Evolutionary conservation across 768 basidiomycete genomes (phyloP).

Genomic region (Trametes gibbosa): DNA sequence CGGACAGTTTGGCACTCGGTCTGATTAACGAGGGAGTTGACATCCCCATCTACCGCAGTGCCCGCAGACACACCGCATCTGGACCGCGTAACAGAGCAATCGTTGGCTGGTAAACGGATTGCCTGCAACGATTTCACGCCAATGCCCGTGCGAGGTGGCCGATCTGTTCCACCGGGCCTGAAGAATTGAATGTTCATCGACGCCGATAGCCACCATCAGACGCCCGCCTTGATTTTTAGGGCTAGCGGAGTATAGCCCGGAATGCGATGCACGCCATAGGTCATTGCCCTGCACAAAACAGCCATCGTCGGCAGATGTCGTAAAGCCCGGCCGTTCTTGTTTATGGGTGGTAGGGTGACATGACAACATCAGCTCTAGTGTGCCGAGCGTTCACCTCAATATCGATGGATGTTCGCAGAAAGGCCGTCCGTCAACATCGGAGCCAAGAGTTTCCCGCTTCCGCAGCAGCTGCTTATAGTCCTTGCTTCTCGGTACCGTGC

Average conservation of each 20-base stretch:
- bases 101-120: neutral
- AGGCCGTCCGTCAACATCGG: neutral
- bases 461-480: neutral
- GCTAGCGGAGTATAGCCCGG: neutral
- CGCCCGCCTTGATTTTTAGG: neutral
- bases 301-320: too few relatives aligned
- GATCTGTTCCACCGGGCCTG: neutral
- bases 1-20: constrained; percentile 13
- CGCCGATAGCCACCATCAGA: neutral
- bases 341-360: too few relatives aligned
- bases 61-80: neutral
- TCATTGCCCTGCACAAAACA: neutral
- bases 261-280: neutral
- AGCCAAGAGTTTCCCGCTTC: neutral
- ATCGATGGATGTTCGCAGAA: too few relatives aligned
- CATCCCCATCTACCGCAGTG: neutral
- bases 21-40: neutral
- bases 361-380: too few relatives aligned
- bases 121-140: neutral
- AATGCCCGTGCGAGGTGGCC: neutral
- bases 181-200: neutral
- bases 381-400: too few relatives aligned
- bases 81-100: neutral
- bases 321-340: too few relatives aligned
- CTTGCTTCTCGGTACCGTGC: constrained; percentile 1